phyloP scores from a whole-genome alignment of 805 yeast species.

The Zygotorulaspora chibaensis region DNA sequence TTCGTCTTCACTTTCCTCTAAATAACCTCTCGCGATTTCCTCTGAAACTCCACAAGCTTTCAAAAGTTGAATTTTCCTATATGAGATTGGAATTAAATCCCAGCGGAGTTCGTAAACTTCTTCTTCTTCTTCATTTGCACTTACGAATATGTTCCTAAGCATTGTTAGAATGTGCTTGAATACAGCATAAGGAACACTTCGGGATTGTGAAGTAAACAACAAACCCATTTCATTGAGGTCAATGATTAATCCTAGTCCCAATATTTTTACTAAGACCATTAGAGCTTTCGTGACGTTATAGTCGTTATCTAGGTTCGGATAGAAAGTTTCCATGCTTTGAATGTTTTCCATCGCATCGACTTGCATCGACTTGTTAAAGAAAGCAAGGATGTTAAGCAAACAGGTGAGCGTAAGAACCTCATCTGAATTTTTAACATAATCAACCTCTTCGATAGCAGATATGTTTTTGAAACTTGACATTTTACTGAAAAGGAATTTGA shows the following conservation, averaged over 20 bases:
- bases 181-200: conserved; percentile 37
- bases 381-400: conserved; percentile 41
- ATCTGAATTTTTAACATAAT: conserved; percentile 36
- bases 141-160: conserved; percentile 41
- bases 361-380: conserved; percentile 45
- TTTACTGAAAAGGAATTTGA: conserved; percentile 22
- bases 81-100: conserved; percentile 29
- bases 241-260: conserved; percentile 21
- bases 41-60: conserved; percentile 29
- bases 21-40: conserved; percentile 28
- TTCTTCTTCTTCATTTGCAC: conserved; percentile 33
- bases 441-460: conserved; percentile 35
- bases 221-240: conserved; percentile 20
- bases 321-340: conserved; percentile 21
- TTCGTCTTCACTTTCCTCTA: conserved; percentile 35
- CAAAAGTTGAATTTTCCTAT: conserved; percentile 23
- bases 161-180: conserved; percentile 45
- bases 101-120: conserved; percentile 29
- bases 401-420: conserved; percentile 39
- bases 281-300: conserved; percentile 25
- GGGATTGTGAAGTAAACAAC: conserved; percentile 25
- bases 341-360: conserved; percentile 34
- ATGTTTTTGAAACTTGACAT: conserved; percentile 25
- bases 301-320: conserved; percentile 21
- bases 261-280: conserved; percentile 21